A percentile compares a stretch with the other conserved stretches of the same genome.
Conservation (phyloP, 192 early-diverging fungal genomes). For the Coemansia sp. region DNA sequence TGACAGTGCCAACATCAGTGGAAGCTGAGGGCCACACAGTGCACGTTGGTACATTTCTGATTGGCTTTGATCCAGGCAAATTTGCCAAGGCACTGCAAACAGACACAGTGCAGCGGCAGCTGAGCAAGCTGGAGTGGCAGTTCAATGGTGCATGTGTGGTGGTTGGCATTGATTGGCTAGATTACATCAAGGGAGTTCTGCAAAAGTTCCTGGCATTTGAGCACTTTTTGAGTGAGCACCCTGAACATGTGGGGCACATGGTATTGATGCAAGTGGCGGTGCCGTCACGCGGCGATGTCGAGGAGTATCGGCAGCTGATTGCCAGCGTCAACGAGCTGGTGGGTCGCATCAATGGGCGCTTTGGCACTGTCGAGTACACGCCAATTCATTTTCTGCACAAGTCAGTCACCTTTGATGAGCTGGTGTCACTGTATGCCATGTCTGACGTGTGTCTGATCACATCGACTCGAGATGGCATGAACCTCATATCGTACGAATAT, state of each 20-base stretch:
- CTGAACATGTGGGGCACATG: constrained; percentile 90
- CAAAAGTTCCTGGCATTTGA: constrained; percentile 98
- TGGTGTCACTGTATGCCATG: constrained; percentile 93
- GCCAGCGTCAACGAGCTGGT: constrained; percentile 95
- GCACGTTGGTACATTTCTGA: constrained; percentile 97
- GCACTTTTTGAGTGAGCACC: constrained; percentile 81
- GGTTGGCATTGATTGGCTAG: constrained; percentile 95
- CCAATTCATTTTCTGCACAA: constrained; percentile 99
- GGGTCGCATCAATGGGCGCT: constrained; percentile 95
- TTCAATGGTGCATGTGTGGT: constrained; percentile 88
- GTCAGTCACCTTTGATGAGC: constrained; percentile 90
- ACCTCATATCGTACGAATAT: constrained; percentile 98
- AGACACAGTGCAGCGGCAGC: constrained; percentile 64
- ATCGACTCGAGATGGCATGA: constrained; percentile 99
- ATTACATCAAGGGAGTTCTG: constrained; percentile 99
- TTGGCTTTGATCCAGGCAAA: constrained; percentile 96
- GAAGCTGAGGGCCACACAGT: constrained; percentile 91
- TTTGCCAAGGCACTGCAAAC: constrained; percentile 83
- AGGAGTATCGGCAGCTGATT: constrained; percentile 96
- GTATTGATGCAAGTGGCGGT: constrained; percentile 98
- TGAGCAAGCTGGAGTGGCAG: constrained; percentile 72
- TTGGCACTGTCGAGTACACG: constrained; percentile 91
- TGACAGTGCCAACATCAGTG: constrained; percentile 89
- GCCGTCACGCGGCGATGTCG: constrained; percentile 95
- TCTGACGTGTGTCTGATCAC: constrained; percentile 96